Evolutionary conservation across 495 filamentous ascomycete genomes (phyloP), one percentile per base, ranked within the genome.

Genomic region (Achaetomiella virescens): DNA sequence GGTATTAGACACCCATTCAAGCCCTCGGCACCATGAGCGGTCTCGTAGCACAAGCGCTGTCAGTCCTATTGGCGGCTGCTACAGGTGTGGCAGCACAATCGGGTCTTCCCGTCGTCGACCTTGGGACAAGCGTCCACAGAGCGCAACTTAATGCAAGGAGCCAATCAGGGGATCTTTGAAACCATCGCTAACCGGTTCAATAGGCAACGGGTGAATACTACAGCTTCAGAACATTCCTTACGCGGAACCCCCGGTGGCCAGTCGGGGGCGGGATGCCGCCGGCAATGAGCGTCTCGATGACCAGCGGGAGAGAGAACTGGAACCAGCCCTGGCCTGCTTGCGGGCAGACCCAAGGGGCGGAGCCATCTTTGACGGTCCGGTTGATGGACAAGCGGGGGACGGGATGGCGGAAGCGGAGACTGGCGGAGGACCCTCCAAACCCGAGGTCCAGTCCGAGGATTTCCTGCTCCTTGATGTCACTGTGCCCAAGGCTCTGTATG

Each of bases 191-290:
- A 41, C 38, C 6, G 3, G 3, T 38, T 38, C 4, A 20, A 14
- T 12, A 53, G 43, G 51, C 45, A 29, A 45, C 25, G 18, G 38
- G 46, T 1, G 38, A 11, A 4, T 60, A n/a, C 25, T 60, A 60
- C 40, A 47, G 27, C 47, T 60, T 60, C 20, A 55, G n/a, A 60
- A 60, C 58, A 54, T 60, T 33, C 52, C 52, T 10, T 55, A 52
- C 22, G 58, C 58, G 15, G 52, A 60, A 33, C 53, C 58, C 18
- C 58, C 52, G 7, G 33, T 56, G 17, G 52, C 47, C 22, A n/a
- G 15, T 3, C 48, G 52, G 10, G 46, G 52, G 22, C 48, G 40
- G 48, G 10, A 20, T 21, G 12, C 58, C 58, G 6, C 58, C 15
- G 48, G 56, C 33, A 55, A 56, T 24, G 53, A 60, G 37, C 47